Evolutionary conservation across 306 rosid species (phyloP).

Genomic region (Rosa multiflora): DNA sequence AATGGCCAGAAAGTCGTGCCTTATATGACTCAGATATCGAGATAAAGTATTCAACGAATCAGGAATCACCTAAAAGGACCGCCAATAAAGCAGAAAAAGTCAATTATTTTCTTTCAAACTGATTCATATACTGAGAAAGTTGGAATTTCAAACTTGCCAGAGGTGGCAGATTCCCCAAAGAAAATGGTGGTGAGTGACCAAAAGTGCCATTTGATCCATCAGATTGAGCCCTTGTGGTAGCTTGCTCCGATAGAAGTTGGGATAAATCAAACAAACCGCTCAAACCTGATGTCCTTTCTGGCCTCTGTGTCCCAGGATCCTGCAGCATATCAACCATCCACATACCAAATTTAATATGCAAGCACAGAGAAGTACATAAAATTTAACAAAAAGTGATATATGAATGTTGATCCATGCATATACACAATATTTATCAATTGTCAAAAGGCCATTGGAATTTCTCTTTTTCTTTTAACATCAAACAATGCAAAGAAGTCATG

Average conservation of each 20-base stretch:
- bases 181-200: constrained; percentile 57
- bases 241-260: constrained; percentile 60
- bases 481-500: not conserved
- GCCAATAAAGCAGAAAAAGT: constrained; percentile 18
- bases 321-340: constrained; percentile 45
- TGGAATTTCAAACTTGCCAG: constrained; percentile 58
- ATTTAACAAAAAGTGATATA: not conserved
- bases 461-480: not conserved
- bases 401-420: not conserved
- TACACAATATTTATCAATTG: not conserved
- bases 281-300: constrained; percentile 57
- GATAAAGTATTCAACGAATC: constrained; percentile 90
- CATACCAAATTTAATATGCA: constrained; percentile 15
- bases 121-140: constrained; percentile 7
- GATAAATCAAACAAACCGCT: constrained; percentile 47
- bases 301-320: constrained; percentile 68
- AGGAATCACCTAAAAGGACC: constrained; percentile 75
- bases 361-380: constrained; percentile 4
- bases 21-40: constrained; percentile 62
- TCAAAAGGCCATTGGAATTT: not conserved
- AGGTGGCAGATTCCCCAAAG: constrained; percentile 73
- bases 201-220: constrained; percentile 53
- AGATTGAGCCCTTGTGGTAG: constrained; percentile 44
- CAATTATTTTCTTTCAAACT: not conserved
- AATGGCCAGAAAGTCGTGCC: constrained; percentile 63